phyloP scores from a whole-genome alignment of 352 stramenopile species.

The Phytophthora europaea region DNA sequence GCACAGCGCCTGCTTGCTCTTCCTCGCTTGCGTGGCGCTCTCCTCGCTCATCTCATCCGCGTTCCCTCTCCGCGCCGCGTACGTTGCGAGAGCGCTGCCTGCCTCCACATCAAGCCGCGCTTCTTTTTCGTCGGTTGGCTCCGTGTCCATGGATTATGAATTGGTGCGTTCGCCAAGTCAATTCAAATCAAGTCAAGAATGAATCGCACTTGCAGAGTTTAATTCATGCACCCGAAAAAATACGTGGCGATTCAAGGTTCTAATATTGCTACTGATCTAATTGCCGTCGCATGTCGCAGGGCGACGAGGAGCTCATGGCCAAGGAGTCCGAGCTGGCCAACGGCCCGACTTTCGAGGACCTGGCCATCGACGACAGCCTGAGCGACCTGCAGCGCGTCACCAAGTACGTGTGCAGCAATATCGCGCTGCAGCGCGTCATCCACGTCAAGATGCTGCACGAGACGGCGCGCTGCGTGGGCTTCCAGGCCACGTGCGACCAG shows the following conservation, averaged over 20 bases:
- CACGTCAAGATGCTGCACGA: slow-evolving; percentile 97
- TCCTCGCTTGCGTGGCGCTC: neutral
- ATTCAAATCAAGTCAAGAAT: slow-evolving; percentile 7
- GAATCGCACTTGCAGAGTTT: neutral
- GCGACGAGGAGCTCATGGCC: slow-evolving; percentile 37
- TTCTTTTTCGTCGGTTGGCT: neutral
- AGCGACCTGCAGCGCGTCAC: slow-evolving; percentile 95
- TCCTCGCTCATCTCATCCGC: neutral
- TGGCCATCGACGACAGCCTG: slow-evolving; percentile 98
- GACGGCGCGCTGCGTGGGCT: slow-evolving; percentile 85
- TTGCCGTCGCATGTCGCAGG: slow-evolving; percentile 22
- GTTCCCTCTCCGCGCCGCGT: neutral
- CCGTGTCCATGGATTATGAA: slow-evolving; percentile 55
- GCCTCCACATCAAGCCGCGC: neutral
- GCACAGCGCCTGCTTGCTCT: slow-evolving; percentile 1
- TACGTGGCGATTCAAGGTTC: slow-evolving; percentile 32
- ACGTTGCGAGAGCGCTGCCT: neutral
- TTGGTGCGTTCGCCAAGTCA: slow-evolving; percentile 39
- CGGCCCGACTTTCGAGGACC: slow-evolving; percentile 97
- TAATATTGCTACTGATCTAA: slow-evolving; percentile 35
- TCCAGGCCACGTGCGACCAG: slow-evolving; percentile 81
- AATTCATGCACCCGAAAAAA: too few relatives aligned
- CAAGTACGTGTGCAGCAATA: slow-evolving; percentile 96
- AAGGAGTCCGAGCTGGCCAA: slow-evolving; percentile 48
- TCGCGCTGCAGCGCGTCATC: slow-evolving; percentile 97